These are phyloP conservation scores for Trichomonascaceae sp. DNA, from an alignment of 1,139 yeast genomes.

Conservation along the genomic window DNA sequence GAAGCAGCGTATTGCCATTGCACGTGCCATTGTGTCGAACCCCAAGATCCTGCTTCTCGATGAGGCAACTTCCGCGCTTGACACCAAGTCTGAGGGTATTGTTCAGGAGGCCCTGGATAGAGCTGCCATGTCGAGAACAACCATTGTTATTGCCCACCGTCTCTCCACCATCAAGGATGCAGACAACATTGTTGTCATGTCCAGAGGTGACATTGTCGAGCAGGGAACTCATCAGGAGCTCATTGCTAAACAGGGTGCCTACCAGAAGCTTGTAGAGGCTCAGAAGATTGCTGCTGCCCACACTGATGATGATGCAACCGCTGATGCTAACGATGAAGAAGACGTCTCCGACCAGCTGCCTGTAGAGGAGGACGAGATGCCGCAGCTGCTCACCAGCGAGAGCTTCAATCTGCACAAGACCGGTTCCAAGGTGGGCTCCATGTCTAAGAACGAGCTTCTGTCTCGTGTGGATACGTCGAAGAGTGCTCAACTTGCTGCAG, in stretches of 20 bases:
- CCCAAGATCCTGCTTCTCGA: constrained; percentile 54
- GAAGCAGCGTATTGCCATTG: constrained; percentile 79
- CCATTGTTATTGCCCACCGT: constrained; percentile 69
- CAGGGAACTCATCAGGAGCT: constrained; percentile 31
- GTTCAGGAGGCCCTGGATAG: constrained; percentile 41
- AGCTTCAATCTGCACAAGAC: too few relatives aligned
- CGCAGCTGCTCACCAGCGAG: background rate
- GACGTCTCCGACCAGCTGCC: too few relatives aligned
- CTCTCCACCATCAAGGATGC: constrained; percentile 53
- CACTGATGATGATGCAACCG: constrained; percentile 5
- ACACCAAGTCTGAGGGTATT: constrained; percentile 49
- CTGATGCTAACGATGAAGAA: constrained; percentile 6
- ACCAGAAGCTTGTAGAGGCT: constrained; percentile 26
- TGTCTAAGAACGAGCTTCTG: too few relatives aligned
- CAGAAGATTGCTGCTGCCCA: constrained; percentile 14
- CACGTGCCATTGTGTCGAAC: constrained; percentile 58
- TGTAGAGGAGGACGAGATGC: background rate
- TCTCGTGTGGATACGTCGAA: too few relatives aligned
- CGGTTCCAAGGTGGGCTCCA: too few relatives aligned
- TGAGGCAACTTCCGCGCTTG: constrained; percentile 74
- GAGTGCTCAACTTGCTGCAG: too few relatives aligned
- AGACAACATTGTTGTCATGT: constrained; percentile 32
- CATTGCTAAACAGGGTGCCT: constrained; percentile 21
- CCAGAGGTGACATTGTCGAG: constrained; percentile 29
- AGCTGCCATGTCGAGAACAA: constrained; percentile 53